Base-by-base conservation (phyloP, 176 grass and related monocot genomes). In the Cymbopogon citratus region DNA sequence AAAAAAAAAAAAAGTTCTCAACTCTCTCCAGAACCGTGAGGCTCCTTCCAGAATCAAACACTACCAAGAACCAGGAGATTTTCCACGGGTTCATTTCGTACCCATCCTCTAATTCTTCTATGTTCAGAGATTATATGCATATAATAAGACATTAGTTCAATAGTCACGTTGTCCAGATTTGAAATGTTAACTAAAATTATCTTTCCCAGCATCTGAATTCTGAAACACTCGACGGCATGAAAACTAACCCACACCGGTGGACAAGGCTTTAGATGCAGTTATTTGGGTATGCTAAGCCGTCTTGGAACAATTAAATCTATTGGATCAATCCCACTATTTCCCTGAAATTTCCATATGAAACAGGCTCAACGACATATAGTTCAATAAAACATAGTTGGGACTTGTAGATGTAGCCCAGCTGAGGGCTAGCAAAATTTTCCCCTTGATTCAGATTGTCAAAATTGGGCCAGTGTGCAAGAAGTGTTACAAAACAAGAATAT, bases 401-500 rank as follows among this genome's bases (percentile, higher is more conserved):
- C 35, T 65, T 52, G 26, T 10, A 18, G 15, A 27, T 5, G 23
- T 66, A 69, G 2, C 51, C 51, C 51, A 56, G 51, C 10, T 61
- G 33, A 35, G 28, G n/a, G 1, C 3, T 0, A 34, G 7, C 11
- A 81, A 76, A 70, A 73, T 12, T 8, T 71, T 6, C 39, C 2
- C 1, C 16, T 23, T 34, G 6, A 67, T 43, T 68, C 59, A 40
- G 28, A 49, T 62, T 74, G 29, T 59, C 87, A 86, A 86, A 86
- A 86, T 86, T 79, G 79, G 52, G 68, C 18, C 66, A n/a, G 21
- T 19, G 67, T 68, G 26, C 63, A 52, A 49, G 72, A 18, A 66
- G 76, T 48, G 27, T 65, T 74, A 36, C 12, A 21, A 66, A 44
- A 62, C n/a, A 78, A 2, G 16, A 86, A 82, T 86, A 82, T 78